A percentile compares a stretch with the other conserved stretches of the same genome.
These are phyloP conservation scores for Cucurbita moschata DNA, from an alignment of 306 rosid genomes.

Conservation along the genomic window DNA sequence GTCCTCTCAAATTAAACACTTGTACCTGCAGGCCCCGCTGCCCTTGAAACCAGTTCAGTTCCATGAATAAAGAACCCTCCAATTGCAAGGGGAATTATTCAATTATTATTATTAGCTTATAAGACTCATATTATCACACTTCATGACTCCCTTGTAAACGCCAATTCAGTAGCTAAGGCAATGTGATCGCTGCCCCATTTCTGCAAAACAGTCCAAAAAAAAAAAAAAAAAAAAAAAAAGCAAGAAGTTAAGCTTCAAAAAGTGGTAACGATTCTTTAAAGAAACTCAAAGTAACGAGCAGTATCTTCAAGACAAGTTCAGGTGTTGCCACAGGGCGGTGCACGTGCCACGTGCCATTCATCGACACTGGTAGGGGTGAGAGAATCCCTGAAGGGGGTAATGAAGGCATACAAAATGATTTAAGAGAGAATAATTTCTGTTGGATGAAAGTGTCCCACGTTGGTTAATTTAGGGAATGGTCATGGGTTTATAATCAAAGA, in stretches of 20 bases:
- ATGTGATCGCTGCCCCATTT: conserved; percentile 94
- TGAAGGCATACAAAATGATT: too few species aligned
- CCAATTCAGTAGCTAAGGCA: conserved; percentile 75
- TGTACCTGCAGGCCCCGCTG: background rate
- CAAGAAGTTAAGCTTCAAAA: background rate
- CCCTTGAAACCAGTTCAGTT: background rate
- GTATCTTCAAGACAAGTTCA: background rate
- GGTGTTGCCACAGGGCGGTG: background rate
- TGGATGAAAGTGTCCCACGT: too few species aligned
- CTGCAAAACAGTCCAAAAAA: too few species aligned
- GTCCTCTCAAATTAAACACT: background rate
- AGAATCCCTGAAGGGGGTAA: too few species aligned
- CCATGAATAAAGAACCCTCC: background rate
- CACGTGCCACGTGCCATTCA: background rate
- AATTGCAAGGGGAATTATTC: background rate
- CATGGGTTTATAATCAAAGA: too few species aligned
- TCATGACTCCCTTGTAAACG: conserved; percentile 13
- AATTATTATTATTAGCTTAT: background rate
- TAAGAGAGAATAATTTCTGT: too few species aligned
- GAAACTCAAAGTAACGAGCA: background rate
- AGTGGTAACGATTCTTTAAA: background rate
- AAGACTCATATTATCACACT: background rate
- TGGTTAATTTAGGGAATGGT: too few species aligned
- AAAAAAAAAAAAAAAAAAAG: too few species aligned
- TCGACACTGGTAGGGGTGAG: background rate